Evolutionary conservation across 2,329 filamentous ascomycete species (phyloP).

Genomic region (Stagonosporopsis rhizophila): DNA sequence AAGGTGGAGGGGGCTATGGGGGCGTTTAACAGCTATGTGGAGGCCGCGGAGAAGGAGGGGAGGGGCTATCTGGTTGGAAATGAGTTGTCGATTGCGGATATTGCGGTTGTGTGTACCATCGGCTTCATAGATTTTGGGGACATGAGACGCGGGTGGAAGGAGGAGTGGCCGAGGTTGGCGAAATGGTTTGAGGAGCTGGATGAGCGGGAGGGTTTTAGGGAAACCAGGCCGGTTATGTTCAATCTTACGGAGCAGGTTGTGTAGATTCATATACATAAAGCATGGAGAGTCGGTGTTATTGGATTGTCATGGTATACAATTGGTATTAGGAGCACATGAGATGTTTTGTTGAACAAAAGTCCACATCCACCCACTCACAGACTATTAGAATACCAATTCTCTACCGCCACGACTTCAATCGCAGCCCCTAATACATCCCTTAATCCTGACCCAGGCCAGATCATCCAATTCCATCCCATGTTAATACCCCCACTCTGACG

Average conservation of each 20-base stretch:
- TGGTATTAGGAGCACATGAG: too few species aligned
- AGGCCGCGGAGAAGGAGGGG: slow-evolving; percentile 8
- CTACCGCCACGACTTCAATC: neutral
- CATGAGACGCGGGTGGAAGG: slow-evolving; percentile 16
- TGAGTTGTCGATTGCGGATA: slow-evolving; percentile 26
- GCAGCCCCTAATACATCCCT: neutral
- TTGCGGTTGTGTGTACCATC: slow-evolving; percentile 23
- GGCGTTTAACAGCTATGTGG: slow-evolving; percentile 20
- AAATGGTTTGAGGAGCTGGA: slow-evolving; percentile 22
- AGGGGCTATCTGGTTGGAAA: slow-evolving; percentile 21
- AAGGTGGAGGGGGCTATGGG: slow-evolving; percentile 24
- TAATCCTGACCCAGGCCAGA: neutral
- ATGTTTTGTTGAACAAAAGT: neutral
- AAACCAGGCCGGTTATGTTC: slow-evolving; percentile 29
- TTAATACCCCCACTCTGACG: neutral
- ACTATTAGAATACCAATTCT: neutral
- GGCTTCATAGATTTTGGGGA: slow-evolving; percentile 21
- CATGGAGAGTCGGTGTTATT: too few species aligned
- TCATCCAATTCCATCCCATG: neutral
- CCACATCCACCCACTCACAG: neutral
- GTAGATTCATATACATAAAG: neutral
- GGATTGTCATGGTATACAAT: too few species aligned
- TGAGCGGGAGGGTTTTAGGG: slow-evolving; percentile 21
- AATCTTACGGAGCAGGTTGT: slow-evolving; percentile 25
- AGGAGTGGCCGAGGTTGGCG: slow-evolving; percentile 16